A percentile compares a stretch with the other conserved stretches of the same genome.
Conservation (phyloP, 805 yeast species). For the Monosporozyma unispora region DNA sequence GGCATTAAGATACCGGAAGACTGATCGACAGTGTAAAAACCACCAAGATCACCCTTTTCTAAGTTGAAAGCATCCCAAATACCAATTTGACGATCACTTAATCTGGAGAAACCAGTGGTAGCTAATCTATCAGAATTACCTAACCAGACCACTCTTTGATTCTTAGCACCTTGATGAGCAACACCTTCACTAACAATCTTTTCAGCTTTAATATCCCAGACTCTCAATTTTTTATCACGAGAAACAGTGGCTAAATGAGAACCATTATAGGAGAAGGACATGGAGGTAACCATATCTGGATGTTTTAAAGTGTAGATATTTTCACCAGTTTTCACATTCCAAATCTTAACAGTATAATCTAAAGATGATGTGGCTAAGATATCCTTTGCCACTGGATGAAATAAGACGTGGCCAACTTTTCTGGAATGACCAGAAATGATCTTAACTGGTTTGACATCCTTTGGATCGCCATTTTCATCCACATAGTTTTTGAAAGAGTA, state of each 20-base stretch:
- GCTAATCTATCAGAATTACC: conserved; percentile 78
- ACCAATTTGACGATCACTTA: conserved; percentile 91
- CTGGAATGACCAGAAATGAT: conserved; percentile 77
- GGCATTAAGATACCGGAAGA: conserved; percentile 94
- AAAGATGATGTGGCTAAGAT: conserved; percentile 84
- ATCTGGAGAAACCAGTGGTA: conserved; percentile 89
- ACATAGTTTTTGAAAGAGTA: conserved; percentile 59
- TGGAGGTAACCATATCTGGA: conserved; percentile 85
- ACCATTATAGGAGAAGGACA: conserved; percentile 87
- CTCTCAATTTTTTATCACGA: conserved; percentile 80
- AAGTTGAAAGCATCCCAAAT: conserved; percentile 80
- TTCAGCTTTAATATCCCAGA: conserved; percentile 83
- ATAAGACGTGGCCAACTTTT: conserved; percentile 87
- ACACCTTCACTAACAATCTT: conserved; percentile 71
- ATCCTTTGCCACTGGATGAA: conserved; percentile 81
- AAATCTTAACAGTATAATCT: conserved; percentile 83
- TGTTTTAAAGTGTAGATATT: conserved; percentile 68
- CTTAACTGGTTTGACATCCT: conserved; percentile 64
- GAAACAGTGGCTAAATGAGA: conserved; percentile 77
- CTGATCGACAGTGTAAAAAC: conserved; percentile 76
- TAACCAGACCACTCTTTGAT: conserved; percentile 81
- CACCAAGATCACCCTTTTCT: conserved; percentile 78
- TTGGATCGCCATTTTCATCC: conserved; percentile 46
- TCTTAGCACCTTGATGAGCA: conserved; percentile 90
- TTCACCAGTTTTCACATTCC: conserved; percentile 77